A percentile compares a stretch with the other conserved stretches of the same genome.
Conservation (phyloP, 306 rosid genomes). For the Rubus parviflorus region DNA sequence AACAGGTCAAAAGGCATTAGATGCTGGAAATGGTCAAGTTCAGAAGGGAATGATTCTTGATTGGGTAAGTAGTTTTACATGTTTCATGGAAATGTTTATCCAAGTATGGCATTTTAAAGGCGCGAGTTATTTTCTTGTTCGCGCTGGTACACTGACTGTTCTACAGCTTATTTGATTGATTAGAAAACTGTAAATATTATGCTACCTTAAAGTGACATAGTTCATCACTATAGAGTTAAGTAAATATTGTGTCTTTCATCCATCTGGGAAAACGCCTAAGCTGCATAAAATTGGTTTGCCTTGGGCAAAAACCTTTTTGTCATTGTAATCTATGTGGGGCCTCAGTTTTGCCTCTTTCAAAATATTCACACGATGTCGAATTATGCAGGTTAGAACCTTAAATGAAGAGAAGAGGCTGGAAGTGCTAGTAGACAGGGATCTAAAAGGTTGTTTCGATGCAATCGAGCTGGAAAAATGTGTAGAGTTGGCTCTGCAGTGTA, state of each 20-base stretch:
- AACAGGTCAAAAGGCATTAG: conserved; percentile 85
- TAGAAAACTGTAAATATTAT: background rate
- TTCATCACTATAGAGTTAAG: background rate
- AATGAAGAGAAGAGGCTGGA: conserved; percentile 69
- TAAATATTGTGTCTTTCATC: background rate
- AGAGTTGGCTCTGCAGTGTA: conserved; percentile 73
- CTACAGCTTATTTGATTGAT: background rate
- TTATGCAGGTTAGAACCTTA: conserved; percentile 72
- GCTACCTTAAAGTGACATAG: background rate
- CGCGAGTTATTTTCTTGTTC: background rate
- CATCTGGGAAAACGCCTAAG: background rate
- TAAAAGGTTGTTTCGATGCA: conserved; percentile 79
- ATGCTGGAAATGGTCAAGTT: conserved; percentile 86
- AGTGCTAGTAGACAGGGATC: conserved; percentile 74
- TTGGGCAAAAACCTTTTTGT: background rate
- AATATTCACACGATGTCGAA: conserved; percentile 9
- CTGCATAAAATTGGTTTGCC: background rate
- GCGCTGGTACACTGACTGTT: background rate
- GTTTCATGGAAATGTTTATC: background rate
- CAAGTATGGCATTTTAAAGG: background rate
- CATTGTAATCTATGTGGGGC: background rate
- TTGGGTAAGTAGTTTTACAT: conserved; percentile 54
- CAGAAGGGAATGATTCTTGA: conserved; percentile 98
- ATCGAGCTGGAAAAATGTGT: conserved; percentile 62
- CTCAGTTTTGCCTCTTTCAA: background rate